These are phyloP conservation scores for Coleophoma cylindrospora DNA, from an alignment of 2,329 filamentous ascomycete genomes.

Conservation along the genomic window DNA sequence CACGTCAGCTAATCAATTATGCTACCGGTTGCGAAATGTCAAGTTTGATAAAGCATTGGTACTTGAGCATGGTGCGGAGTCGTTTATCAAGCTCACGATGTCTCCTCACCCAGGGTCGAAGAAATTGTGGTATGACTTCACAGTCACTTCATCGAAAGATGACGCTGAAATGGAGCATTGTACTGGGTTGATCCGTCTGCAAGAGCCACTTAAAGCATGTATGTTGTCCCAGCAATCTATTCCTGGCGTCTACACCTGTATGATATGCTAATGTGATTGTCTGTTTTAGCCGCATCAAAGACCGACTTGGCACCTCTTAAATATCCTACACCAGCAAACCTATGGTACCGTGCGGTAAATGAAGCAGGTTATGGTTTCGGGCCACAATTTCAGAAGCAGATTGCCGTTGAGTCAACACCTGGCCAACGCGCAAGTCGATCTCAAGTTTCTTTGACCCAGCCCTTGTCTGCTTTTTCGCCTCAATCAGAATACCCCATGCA, in stretches of 20 bases:
- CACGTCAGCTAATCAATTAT: conserved; percentile 2
- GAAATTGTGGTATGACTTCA: conserved; percentile 20
- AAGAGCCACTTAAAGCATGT: background rate
- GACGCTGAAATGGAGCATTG: conserved; percentile 21
- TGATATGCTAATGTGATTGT: background rate
- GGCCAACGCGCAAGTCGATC: conserved; percentile 11
- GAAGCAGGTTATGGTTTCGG: conserved; percentile 11
- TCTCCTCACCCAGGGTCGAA: background rate
- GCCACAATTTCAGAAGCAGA: conserved; percentile 9
- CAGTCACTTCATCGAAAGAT: conserved; percentile 18
- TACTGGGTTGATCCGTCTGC: conserved; percentile 10
- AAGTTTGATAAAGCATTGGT: conserved; percentile 15
- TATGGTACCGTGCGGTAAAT: conserved; percentile 11
- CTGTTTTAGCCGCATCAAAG: background rate
- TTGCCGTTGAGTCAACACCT: conserved; percentile 10
- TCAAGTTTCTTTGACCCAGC: conserved; percentile 7
- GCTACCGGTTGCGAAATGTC: conserved; percentile 11
- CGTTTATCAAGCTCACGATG: background rate
- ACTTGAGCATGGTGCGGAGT: conserved; percentile 8
- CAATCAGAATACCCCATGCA: conserved; percentile 28
- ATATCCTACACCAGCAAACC: background rate
- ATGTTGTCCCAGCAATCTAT: background rate
- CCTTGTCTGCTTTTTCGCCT: conserved; percentile 5
- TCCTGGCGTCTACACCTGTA: background rate
- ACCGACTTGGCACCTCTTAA: conserved; percentile 1